phyloP scores from a whole-genome alignment of 2,329 filamentous ascomycete species.

The Botrytis paeoniae region DNA sequence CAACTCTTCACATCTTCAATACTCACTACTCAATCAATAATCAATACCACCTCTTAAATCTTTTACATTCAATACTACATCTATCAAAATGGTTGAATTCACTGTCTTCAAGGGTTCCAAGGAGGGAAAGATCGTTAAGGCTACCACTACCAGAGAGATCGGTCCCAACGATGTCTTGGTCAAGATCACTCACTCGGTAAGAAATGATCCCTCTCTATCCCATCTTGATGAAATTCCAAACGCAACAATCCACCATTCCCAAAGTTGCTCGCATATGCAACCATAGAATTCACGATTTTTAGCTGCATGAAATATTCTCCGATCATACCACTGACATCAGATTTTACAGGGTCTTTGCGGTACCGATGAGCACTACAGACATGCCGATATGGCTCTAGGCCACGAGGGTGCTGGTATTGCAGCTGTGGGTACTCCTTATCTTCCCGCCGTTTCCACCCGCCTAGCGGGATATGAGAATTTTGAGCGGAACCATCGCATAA shows the following conservation, averaged over 20 bases:
- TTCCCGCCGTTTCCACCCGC: not conserved
- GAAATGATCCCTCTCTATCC: not conserved
- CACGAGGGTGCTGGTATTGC: constrained; percentile 51
- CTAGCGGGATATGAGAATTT: constrained; percentile 2
- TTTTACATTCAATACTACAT: not conserved
- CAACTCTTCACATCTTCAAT: not conserved
- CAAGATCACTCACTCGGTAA: constrained; percentile 56
- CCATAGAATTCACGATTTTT: not conserved
- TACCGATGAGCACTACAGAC: constrained; percentile 48
- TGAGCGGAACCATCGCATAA: not conserved
- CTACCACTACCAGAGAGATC: constrained; percentile 46
- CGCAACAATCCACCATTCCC: not conserved
- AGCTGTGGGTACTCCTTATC: constrained; percentile 29
- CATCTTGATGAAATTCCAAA: not conserved
- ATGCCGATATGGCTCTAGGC: constrained; percentile 44
- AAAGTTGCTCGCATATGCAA: constrained; percentile 4
- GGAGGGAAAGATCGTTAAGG: constrained; percentile 53
- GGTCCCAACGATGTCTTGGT: constrained; percentile 56
- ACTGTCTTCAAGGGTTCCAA: constrained; percentile 63
- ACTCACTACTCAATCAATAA: not conserved
- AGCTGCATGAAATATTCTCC: not conserved
- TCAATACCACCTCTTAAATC: not conserved
- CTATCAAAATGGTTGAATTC: constrained; percentile 42
- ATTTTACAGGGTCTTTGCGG: constrained; percentile 55
- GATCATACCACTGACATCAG: not conserved